These are phyloP conservation scores for Trichophyton simii DNA, from an alignment of 2,329 filamentous ascomycete genomes.

Conservation along the genomic window DNA sequence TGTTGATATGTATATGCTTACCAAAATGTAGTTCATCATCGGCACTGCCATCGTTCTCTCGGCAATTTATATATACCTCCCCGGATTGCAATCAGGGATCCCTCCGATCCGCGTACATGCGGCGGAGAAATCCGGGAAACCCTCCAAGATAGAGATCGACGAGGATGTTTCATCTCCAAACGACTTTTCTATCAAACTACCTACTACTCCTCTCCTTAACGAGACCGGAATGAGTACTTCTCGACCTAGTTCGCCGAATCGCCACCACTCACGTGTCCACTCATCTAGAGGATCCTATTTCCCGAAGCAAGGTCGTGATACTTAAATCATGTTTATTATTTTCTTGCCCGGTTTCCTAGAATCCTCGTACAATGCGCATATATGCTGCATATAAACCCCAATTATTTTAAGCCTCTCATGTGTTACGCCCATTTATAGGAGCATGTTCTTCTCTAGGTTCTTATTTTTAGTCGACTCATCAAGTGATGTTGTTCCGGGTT, in stretches of 20 bases:
- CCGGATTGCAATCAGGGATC: conserved; percentile 16
- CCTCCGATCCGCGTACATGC: conserved; percentile 47
- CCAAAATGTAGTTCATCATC: conserved; percentile 54
- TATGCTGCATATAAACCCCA: not conserved
- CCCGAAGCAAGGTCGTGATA: conserved; percentile 17
- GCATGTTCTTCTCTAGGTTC: not conserved
- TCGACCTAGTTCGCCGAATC: conserved; percentile 34
- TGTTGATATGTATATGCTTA: not conserved
- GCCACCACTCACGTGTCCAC: conserved; percentile 31
- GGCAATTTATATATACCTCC: conserved; percentile 67
- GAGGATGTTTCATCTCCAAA: conserved; percentile 27
- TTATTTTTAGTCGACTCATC: not conserved
- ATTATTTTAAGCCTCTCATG: not conserved
- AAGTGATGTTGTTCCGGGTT: not conserved
- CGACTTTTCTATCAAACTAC: conserved; percentile 36
- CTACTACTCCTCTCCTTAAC: conserved; percentile 35
- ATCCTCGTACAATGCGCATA: not conserved
- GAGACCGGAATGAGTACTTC: conserved; percentile 42
- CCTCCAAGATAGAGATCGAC: conserved; percentile 39
- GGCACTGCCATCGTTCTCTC: conserved; percentile 68
- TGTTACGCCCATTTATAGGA: not conserved
- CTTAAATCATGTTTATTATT: not conserved
- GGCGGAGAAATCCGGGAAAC: conserved; percentile 51
- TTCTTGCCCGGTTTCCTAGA: not conserved
- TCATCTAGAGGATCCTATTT: conserved; percentile 30